Evolutionary conservation across 2,329 filamentous ascomycete genomes (phyloP).

Genomic region (Amauroascus niger): DNA sequence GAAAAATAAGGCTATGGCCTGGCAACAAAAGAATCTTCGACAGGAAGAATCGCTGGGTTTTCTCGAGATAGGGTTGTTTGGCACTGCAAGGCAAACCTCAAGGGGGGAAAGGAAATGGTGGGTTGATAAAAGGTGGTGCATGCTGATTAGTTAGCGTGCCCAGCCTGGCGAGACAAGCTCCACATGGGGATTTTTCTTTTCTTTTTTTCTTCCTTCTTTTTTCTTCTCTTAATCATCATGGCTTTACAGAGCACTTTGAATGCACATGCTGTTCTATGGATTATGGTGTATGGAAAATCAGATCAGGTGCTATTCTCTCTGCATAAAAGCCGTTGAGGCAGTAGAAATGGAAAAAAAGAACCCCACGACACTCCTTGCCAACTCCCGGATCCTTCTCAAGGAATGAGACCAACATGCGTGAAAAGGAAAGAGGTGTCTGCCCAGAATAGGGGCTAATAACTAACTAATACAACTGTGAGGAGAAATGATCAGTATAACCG

Average conservation of each 20-base stretch:
- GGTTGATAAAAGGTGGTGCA: slow-evolving; percentile 1
- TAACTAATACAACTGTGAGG: neutral
- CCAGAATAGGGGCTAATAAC: neutral
- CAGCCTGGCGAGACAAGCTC: slow-evolving; percentile 2
- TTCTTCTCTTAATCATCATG: no score
- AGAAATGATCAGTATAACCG: neutral
- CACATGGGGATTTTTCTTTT: neutral
- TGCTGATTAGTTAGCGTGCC: neutral
- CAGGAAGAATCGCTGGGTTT: neutral
- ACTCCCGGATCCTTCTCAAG: no score
- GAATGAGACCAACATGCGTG: neutral
- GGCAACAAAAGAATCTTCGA: neutral
- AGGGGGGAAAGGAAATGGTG: neutral
- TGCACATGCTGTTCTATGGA: no score
- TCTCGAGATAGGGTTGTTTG: neutral
- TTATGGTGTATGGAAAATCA: no score
- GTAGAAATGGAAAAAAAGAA: no score
- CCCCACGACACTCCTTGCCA: no score
- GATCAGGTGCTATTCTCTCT: no score
- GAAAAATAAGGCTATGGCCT: neutral
- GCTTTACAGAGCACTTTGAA: no score
- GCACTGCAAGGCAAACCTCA: neutral
- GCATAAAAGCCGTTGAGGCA: no score
- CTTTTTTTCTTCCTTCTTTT: no score
- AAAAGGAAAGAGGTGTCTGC: neutral